phyloP scores from a whole-genome alignment of 2,329 filamentous ascomycete species.

The Metarhizium anisopliae region DNA sequence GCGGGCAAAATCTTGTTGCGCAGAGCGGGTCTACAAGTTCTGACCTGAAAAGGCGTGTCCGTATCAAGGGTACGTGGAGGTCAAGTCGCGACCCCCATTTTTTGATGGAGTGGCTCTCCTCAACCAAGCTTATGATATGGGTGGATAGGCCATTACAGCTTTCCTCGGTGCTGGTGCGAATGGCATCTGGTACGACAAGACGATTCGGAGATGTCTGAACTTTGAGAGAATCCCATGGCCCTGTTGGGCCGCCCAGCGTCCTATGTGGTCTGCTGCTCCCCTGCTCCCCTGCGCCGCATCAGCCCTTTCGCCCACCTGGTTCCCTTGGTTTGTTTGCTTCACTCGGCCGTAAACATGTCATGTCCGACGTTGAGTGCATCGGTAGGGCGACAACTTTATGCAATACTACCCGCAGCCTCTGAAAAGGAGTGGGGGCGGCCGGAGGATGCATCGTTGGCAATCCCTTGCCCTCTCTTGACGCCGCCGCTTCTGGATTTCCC shows the following conservation, averaged over 20 bases:
- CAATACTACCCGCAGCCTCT: background rate
- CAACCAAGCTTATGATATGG: too few species aligned
- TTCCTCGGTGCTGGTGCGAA: too few species aligned
- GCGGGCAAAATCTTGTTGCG: background rate
- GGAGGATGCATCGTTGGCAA: too few species aligned
- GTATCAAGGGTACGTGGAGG: background rate
- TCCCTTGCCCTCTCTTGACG: too few species aligned
- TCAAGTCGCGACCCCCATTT: too few species aligned
- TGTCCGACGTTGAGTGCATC: background rate
- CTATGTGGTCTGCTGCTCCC: background rate
- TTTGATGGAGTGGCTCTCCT: too few species aligned
- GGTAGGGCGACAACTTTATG: background rate
- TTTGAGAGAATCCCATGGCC: background rate
- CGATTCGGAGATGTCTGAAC: background rate
- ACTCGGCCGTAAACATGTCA: background rate
- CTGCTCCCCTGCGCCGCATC: background rate
- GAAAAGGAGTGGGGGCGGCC: too few species aligned
- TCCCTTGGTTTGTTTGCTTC: background rate
- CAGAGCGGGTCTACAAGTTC: background rate
- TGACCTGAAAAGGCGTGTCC: background rate
- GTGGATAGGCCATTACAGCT: too few species aligned
- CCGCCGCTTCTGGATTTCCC: too few species aligned
- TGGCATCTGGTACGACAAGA: background rate
- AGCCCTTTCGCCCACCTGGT: background rate
- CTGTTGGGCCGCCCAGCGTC: background rate